phyloP scores from a whole-genome alignment of 257 asterid genomes.

The Solanum ahanhuiri region DNA sequence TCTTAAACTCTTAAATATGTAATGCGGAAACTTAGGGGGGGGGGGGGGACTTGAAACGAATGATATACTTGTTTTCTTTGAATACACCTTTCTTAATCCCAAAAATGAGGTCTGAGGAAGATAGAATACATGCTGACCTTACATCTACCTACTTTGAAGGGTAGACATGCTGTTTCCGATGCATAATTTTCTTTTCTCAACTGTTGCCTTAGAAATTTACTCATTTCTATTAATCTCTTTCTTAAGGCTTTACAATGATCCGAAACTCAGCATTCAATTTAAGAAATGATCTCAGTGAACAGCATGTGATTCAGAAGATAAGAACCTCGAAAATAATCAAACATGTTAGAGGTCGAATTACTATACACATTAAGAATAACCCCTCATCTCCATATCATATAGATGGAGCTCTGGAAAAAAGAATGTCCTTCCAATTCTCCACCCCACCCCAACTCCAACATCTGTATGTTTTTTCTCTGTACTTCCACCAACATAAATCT shows the following conservation, averaged over 20 bases:
- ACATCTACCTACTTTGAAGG: no score
- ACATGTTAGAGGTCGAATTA: constrained; percentile 11
- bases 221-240: not conserved
- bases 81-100: no score
- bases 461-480: not conserved
- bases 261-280: not conserved
- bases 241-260: not conserved
- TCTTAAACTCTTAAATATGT: no score
- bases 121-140: no score
- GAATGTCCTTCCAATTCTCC: constrained; percentile 3
- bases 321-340: constrained; percentile 11
- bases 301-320: not conserved
- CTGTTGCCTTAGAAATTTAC: not conserved
- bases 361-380: constrained; percentile 29
- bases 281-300: not conserved
- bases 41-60: no score
- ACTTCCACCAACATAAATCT: constrained; percentile 22
- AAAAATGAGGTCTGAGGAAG: no score
- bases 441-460: not conserved
- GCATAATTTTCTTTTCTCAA: not conserved
- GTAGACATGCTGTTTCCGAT: no score
- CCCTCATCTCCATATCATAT: constrained; percentile 11
- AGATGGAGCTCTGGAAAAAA: constrained; percentile 12
- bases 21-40: no score
- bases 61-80: no score